Evolutionary conservation across 1,284 basidiomycete species (phyloP), one percentile per base, ranked within the genome.

Genomic region (Irpex lacteus): DNA sequence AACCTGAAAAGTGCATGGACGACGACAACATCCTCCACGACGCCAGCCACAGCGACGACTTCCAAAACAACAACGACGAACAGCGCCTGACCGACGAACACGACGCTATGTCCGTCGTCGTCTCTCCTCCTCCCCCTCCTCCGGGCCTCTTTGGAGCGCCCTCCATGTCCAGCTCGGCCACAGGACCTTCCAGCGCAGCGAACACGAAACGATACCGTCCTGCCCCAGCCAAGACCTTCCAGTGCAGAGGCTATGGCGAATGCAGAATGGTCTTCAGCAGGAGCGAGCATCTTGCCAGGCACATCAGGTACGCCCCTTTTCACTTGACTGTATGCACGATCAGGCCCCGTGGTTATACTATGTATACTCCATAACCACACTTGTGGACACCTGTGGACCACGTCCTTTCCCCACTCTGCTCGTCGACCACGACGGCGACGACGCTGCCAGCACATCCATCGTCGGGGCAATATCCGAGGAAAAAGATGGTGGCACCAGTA

Each of bases 201-300:
- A 73, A 81, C 59, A 81, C 76, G 65, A 92, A 90, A 71, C 85
- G 90, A 60, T 90, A 90, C 72, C 83, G 91, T 21, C 87, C 90
- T 5, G 87, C 89, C 0, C 90, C 90, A 5, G 87, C 92, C 64
- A 98, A 97, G 81, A 93, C 96, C 65, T 98, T 98, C 76, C 92
- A 96, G 72, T 98, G 96, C 80, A 86, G 90, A 65, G 96, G 96
- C 7, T 98, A 94, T 75, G 96, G 95, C 68, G 94, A 96, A 63
- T 98, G 96, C 79, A 85, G 91, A 68, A 98, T 98, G 94, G 94
- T 96, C 64, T 98, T 98, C 76, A 94, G 91, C 62, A 83, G 96
- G 75, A 94, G 91, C 76, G 96, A 98, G 77, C 96, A 98, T 79
- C 82, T 98, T 4, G 96, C 96, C 65, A 85, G 96, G 70, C 96